These are phyloP conservation scores for Bondarzewia mesenterica DNA, from an alignment of 1,284 basidiomycete genomes.

Conservation along the genomic window DNA sequence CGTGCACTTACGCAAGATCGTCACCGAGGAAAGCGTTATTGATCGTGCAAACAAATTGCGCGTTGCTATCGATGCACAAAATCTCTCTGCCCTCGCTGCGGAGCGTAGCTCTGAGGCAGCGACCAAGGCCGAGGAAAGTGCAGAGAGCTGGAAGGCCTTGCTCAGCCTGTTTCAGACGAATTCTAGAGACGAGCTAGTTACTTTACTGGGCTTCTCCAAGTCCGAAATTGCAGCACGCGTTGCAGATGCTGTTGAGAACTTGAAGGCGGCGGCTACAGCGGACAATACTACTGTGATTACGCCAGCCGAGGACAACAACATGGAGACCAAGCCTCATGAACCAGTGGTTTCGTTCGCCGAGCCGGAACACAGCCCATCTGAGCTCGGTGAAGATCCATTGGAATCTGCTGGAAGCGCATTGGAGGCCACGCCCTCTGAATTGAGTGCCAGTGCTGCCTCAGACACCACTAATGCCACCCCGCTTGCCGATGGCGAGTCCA, in stretches of 20 bases:
- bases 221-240: conserved; percentile 78
- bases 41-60: conserved; percentile 73
- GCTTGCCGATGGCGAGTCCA: conserved; percentile 65
- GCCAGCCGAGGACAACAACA: conserved; percentile 31
- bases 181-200: conserved; percentile 86
- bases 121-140: conserved; percentile 26
- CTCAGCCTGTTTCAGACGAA: conserved; percentile 85
- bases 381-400: conserved; percentile 34
- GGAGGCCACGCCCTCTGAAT: conserved; percentile 66
- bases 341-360: conserved; percentile 76
- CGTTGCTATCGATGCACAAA: conserved; percentile 55
- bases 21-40: conserved; percentile 74
- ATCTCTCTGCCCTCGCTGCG: conserved; percentile 61
- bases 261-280: conserved; percentile 39
- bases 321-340: conserved; percentile 42
- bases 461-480: conserved; percentile 55
- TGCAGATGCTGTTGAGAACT: conserved; percentile 71
- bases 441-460: conserved; percentile 55
- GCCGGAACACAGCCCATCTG: conserved; percentile 38
- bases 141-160: conserved; percentile 84
- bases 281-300: conserved; percentile 16
- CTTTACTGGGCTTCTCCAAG: conserved; percentile 90
- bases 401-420: conserved; percentile 26
- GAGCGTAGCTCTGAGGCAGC: conserved; percentile 37
- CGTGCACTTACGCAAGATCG: conserved; percentile 71